Conservation (phyloP, 768 basidiomycete species). For the Pleurotus cornucopiae region DNA sequence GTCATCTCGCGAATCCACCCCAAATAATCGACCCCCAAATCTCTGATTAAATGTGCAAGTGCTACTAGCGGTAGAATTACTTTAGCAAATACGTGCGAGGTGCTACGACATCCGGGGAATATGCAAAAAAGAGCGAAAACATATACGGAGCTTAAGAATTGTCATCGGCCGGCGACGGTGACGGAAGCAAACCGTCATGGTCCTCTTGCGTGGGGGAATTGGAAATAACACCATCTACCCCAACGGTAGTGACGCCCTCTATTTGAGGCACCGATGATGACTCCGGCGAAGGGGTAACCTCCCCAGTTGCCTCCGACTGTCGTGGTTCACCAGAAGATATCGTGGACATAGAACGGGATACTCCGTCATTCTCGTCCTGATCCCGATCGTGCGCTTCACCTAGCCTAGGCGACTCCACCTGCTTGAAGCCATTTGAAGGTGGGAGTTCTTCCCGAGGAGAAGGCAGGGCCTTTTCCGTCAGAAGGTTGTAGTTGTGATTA, state of each 20-base stretch:
- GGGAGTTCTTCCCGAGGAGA: conserved; percentile 14
- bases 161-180: not conserved
- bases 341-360: conserved; percentile 7
- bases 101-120: not conserved
- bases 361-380: conserved; percentile 9
- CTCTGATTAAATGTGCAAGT: not conserved
- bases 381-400: conserved; percentile 14
- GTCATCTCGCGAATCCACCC: not conserved
- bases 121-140: not conserved
- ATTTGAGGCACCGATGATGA: not conserved
- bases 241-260: not conserved
- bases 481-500: not conserved
- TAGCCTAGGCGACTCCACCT: conserved; percentile 16
- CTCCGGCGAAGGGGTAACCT: not conserved
- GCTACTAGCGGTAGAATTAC: not conserved
- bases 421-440: conserved; percentile 16
- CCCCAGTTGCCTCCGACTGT: conserved; percentile 32
- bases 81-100: not conserved
- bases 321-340: conserved; percentile 30
- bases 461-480: conserved; percentile 10
- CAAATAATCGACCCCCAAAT: too few species aligned
- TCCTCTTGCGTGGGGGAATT: not conserved
- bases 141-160: conserved; percentile 1
- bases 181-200: not conserved
- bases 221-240: too few species aligned